phyloP scores from a whole-genome alignment of 257 asterid species.

The Solanum lycopersicoides region DNA sequence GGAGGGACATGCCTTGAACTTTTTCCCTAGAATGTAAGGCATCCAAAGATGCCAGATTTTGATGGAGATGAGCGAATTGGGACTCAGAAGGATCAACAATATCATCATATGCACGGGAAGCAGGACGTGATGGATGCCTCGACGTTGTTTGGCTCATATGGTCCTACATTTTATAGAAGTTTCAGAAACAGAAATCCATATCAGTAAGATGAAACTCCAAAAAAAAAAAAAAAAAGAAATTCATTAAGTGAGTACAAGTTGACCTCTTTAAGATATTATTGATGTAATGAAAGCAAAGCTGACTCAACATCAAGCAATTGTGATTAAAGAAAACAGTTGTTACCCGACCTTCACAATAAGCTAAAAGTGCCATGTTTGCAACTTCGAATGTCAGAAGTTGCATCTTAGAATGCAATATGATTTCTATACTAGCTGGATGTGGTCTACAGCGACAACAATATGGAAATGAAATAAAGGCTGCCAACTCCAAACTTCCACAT shows the following conservation, averaged over 20 bases:
- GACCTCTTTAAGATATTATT: not conserved
- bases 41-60: conserved; percentile 26
- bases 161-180: conserved; percentile 32
- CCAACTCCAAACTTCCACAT: not conserved
- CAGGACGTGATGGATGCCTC: conserved; percentile 36
- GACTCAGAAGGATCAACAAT: conserved; percentile 28
- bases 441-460: not conserved
- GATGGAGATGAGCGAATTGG: conserved; percentile 24
- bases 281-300: not conserved
- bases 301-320: not conserved
- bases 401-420: not conserved
- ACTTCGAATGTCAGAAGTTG: not conserved
- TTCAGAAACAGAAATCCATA: not conserved
- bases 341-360: not conserved
- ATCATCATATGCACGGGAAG: conserved; percentile 29
- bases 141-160: conserved; percentile 23
- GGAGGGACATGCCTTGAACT: conserved; percentile 27
- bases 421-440: not conserved
- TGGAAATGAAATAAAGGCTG: not conserved
- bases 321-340: not conserved
- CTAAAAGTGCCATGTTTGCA: not conserved
- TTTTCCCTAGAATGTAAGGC: conserved; percentile 21
- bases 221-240: not conserved
- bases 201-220: not conserved
- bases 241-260: not conserved